These are phyloP conservation scores for Apiotrichum sp. DNA, from an alignment of 1,284 basidiomycete genomes.

Conservation along the genomic window DNA sequence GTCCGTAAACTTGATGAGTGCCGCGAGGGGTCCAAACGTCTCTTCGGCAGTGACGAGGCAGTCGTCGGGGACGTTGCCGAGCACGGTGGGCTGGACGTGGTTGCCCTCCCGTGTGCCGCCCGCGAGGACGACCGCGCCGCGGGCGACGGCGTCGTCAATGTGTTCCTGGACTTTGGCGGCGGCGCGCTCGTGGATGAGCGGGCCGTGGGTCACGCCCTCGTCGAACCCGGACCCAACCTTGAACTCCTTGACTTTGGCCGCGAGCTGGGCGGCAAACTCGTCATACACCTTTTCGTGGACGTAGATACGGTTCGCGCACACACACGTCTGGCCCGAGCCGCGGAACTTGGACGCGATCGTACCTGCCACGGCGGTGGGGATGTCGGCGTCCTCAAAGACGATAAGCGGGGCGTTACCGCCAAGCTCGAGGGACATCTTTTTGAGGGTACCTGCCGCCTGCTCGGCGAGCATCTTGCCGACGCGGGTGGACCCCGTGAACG, in stretches of 20 bases:
- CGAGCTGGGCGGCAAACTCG: slow-evolving; percentile 41
- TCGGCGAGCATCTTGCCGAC: slow-evolving; percentile 86
- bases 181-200: slow-evolving; percentile 81
- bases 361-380: slow-evolving; percentile 89
- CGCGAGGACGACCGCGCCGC: slow-evolving; percentile 79
- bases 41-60: slow-evolving; percentile 60
- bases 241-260: slow-evolving; percentile 66
- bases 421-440: slow-evolving; percentile 79
- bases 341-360: slow-evolving; percentile 90
- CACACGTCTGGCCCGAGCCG: slow-evolving; percentile 74
- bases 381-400: slow-evolving; percentile 93
- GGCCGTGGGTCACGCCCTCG: slow-evolving; percentile 78
- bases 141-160: slow-evolving; percentile 73
- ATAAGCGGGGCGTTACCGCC: slow-evolving; percentile 45
- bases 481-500: slow-evolving; percentile 83
- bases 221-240: slow-evolving; percentile 87
- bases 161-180: slow-evolving; percentile 82
- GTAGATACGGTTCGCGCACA: slow-evolving; percentile 46
- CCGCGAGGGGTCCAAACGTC: slow-evolving; percentile 72
- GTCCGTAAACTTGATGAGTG: slow-evolving; percentile 69
- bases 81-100: slow-evolving; percentile 83
- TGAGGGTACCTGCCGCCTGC: slow-evolving; percentile 77
- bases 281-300: slow-evolving; percentile 46
- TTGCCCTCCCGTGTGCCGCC: slow-evolving; percentile 67
- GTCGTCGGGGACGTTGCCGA: slow-evolving; percentile 74